Conservation (phyloP, 2,329 filamentous ascomycete genomes). For the Cordyceps fumosorosea region DNA sequence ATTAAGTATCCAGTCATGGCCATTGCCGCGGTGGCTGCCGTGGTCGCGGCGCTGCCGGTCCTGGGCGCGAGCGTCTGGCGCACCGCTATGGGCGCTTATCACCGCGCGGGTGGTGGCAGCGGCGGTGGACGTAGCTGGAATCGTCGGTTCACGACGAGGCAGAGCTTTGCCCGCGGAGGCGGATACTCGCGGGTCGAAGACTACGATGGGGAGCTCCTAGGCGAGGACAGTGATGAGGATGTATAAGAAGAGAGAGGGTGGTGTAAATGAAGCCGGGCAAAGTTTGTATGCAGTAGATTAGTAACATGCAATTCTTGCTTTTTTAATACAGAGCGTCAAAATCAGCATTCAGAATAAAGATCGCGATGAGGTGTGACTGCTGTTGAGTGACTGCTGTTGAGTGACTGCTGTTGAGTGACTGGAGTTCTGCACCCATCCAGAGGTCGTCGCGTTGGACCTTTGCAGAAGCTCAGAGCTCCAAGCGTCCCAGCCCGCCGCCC, state of each 20-base stretch:
- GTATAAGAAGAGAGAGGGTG: slow-evolving; percentile 31
- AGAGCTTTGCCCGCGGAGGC: slow-evolving; percentile 82
- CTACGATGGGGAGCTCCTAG: slow-evolving; percentile 89
- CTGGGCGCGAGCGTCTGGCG: slow-evolving; percentile 69
- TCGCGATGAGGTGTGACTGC: too few relatives aligned
- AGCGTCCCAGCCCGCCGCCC: too few relatives aligned
- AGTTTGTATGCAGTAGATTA: not conserved
- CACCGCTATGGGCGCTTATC: slow-evolving; percentile 44
- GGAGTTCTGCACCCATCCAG: too few relatives aligned
- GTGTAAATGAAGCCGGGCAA: not conserved
- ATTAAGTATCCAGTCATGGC: slow-evolving; percentile 77
- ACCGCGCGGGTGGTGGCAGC: slow-evolving; percentile 43
- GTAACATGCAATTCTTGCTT: not conserved
- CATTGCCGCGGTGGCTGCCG: slow-evolving; percentile 56
- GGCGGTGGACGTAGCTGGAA: slow-evolving; percentile 45
- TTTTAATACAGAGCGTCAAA: slow-evolving; percentile 8
- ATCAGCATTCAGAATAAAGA: not conserved
- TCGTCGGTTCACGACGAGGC: slow-evolving; percentile 76
- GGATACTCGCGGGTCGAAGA: slow-evolving; percentile 86
- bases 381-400: too few relatives aligned
- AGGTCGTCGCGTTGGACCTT: too few relatives aligned
- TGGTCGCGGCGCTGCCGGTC: slow-evolving; percentile 60
- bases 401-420: too few relatives aligned
- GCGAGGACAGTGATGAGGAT: slow-evolving; percentile 90
- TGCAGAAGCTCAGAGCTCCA: too few relatives aligned